phyloP scores from a whole-genome alignment of 768 basidiomycete species.

The Xerocomellus dryophilus region DNA sequence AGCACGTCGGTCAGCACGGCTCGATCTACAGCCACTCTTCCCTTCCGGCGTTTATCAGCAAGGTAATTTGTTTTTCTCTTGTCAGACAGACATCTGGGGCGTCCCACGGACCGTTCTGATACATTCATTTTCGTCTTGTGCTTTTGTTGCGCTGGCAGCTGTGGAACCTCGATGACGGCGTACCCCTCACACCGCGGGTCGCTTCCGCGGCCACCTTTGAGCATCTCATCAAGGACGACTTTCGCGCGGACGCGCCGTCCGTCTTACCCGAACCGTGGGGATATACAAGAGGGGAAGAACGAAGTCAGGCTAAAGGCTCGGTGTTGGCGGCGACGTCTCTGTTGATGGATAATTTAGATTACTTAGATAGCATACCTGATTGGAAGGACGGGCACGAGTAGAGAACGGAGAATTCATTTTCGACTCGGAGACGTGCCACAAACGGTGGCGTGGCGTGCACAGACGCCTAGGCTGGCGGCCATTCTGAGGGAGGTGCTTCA shows the following conservation, averaged over 20 bases:
- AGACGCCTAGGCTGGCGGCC: not conserved
- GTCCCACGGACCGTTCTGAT: not conserved
- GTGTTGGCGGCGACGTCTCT: not conserved
- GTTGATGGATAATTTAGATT: not conserved
- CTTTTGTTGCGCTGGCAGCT: slow-evolving; percentile 1
- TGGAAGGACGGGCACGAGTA: not conserved
- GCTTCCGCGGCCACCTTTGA: slow-evolving; percentile 23
- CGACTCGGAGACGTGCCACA: not conserved
- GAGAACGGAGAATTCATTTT: not conserved
- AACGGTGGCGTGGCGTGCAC: not conserved
- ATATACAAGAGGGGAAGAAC: not conserved
- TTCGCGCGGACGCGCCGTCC: slow-evolving; percentile 15
- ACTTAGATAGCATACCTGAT: not conserved
- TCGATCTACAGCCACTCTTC: slow-evolving; percentile 24
- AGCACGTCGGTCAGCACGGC: slow-evolving; percentile 2
- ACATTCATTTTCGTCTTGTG: not conserved
- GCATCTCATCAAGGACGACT: slow-evolving; percentile 22
- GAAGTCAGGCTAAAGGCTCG: not conserved
- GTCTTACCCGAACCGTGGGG: slow-evolving; percentile 22
- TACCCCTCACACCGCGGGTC: slow-evolving; percentile 21
- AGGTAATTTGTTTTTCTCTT: slow-evolving; percentile 3
- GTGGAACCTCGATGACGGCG: slow-evolving; percentile 26
- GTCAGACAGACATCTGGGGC: not conserved
- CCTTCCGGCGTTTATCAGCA: slow-evolving; percentile 21
- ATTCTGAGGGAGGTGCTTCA: not conserved